Percentiles rank a stretch among this genome's conserved stretches.
phyloP scores from a whole-genome alignment of 805 yeast species.

The Cyberlindnera japonica region DNA sequence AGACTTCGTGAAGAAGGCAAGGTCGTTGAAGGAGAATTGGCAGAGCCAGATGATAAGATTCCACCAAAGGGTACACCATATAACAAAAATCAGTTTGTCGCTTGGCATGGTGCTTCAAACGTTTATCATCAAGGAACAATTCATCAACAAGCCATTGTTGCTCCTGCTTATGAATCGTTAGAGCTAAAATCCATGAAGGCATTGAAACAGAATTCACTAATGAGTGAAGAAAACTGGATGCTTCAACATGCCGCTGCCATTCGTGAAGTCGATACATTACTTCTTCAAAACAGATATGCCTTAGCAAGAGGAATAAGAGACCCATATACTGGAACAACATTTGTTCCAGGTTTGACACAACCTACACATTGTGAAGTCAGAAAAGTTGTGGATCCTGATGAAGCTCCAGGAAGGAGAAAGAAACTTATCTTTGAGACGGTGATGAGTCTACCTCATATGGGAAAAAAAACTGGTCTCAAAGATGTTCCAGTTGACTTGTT shows the following conservation, averaged over 20 bases:
- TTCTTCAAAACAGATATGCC: conserved; percentile 54
- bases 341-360: conserved; percentile 74
- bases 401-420: conserved; percentile 17
- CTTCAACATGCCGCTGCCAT: conserved; percentile 79
- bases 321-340: conserved; percentile 77
- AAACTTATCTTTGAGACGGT: conserved; percentile 46
- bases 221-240: conserved; percentile 77
- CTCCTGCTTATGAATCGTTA: conserved; percentile 21
- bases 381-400: conserved; percentile 27
- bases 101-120: conserved; percentile 46
- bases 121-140: conserved; percentile 33
- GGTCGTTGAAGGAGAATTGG: conserved; percentile 65
- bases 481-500: conserved; percentile 57
- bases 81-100: conserved; percentile 48
- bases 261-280: conserved; percentile 61
- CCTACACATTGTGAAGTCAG: conserved; percentile 40
- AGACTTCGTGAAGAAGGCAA: conserved; percentile 50
- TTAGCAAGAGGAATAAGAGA: conserved; percentile 65
- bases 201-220: conserved; percentile 14
- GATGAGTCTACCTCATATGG: conserved; percentile 43
- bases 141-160: conserved; percentile 9
- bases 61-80: conserved; percentile 41
- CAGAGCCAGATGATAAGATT: conserved; percentile 56
- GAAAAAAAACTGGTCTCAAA: conserved; percentile 59
- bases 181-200: conserved; percentile 26